These are phyloP conservation scores for Cytospora chrysosperma DNA, from an alignment of 2,329 filamentous ascomycete species.

Conservation along the genomic window DNA sequence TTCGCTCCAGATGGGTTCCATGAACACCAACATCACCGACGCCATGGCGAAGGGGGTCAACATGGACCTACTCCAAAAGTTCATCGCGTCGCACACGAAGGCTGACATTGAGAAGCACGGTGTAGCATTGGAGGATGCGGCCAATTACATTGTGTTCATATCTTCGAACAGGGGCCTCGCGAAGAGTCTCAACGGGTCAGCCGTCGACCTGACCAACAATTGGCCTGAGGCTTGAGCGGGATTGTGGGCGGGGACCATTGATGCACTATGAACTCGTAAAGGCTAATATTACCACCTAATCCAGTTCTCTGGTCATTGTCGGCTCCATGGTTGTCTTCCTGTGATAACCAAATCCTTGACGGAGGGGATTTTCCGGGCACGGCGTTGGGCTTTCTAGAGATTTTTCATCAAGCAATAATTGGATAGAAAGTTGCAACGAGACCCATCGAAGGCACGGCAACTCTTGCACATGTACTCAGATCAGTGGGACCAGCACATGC, in stretches of 20 bases:
- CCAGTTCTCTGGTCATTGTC: too few species aligned
- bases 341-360: too few species aligned
- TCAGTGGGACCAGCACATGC: too few species aligned
- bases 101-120: constrained; percentile 32
- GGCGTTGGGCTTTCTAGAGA: too few species aligned
- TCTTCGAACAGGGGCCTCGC: constrained; percentile 35
- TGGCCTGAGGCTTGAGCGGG: constrained; percentile 34
- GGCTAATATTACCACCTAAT: too few species aligned
- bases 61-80: constrained; percentile 33
- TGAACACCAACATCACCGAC: constrained; percentile 54
- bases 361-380: too few species aligned
- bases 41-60: constrained; percentile 39
- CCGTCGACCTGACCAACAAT: constrained; percentile 37
- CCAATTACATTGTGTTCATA: constrained; percentile 40
- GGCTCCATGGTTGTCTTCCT: too few species aligned
- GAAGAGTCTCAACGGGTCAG: constrained; percentile 34
- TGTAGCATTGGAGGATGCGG: constrained; percentile 38
- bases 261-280: too few species aligned
- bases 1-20: constrained; percentile 51
- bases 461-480: too few species aligned
- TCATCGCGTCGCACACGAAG: constrained; percentile 31
- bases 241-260: background rate
- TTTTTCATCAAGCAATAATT: too few species aligned
- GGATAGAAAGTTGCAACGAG: too few species aligned
- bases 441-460: too few species aligned